A percentile compares a stretch with the other conserved stretches of the same genome.
phyloP scores from a whole-genome alignment of 345 rosid species.

The Corymbia maculata region DNA sequence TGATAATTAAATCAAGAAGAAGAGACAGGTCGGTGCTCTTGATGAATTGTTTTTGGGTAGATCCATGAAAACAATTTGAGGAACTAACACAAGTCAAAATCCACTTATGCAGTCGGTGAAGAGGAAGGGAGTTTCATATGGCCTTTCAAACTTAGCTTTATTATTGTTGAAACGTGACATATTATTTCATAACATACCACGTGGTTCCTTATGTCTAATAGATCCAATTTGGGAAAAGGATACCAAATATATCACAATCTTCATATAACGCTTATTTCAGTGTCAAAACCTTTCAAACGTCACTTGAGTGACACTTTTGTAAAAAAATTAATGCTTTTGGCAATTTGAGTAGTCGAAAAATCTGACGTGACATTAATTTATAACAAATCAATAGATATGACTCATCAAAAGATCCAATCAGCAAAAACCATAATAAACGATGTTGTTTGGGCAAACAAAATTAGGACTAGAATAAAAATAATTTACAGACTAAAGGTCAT shows the following conservation, averaged over 20 bases:
- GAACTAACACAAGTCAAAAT: neutral
- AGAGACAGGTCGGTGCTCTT: neutral
- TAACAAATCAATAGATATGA: rapidly evolving
- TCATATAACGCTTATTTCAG: rapidly evolving
- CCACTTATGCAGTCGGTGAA: neutral
- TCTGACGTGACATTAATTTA: neutral
- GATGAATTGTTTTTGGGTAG: neutral
- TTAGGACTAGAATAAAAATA: neutral
- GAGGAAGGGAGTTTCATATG: neutral
- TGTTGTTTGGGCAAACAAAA: neutral
- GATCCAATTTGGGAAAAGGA: neutral
- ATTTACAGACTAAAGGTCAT: neutral
- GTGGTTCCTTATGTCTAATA: neutral
- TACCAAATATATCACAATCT: neutral
- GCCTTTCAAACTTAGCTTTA: neutral
- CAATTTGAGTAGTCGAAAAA: rapidly evolving
- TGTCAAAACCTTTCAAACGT: neutral
- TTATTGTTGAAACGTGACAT: neutral
- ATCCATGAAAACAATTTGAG: neutral
- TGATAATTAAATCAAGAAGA: neutral
- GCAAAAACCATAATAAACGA: neutral
- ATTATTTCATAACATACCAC: neutral
- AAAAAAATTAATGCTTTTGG: neutral
- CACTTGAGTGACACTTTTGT: neutral
- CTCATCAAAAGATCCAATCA: neutral